These are phyloP conservation scores for Aethionema arabicum DNA, from an alignment of 345 rosid genomes.

Conservation along the genomic window DNA sequence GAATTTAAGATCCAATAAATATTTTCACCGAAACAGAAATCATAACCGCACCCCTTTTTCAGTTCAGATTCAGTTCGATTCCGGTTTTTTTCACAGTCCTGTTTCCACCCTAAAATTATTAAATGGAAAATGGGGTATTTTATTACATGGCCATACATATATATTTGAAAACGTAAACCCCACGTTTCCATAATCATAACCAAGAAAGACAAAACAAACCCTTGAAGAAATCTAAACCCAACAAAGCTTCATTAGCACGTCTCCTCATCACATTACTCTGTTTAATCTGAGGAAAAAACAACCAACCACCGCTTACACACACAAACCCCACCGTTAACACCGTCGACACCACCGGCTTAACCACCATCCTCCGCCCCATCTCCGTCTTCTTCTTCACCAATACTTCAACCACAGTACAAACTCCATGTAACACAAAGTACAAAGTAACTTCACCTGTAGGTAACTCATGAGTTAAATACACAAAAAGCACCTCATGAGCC, in stretches of 20 bases:
- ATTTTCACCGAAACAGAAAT: no score
- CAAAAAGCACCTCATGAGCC: constrained; percentile 32
- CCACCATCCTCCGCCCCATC: neutral
- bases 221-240: constrained; percentile 7
- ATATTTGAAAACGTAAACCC: no score
- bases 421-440: constrained; percentile 36
- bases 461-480: constrained; percentile 13
- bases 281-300: constrained; percentile 35
- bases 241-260: constrained; percentile 5
- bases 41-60: no score
- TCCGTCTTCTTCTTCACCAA: constrained; percentile 6
- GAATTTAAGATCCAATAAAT: no score
- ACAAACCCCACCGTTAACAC: constrained; percentile 16
- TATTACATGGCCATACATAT: neutral
- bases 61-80: no score
- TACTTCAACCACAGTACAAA: constrained; percentile 24
- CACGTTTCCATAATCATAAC: neutral
- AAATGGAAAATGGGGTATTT: no score
- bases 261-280: constrained; percentile 1
- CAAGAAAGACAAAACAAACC: neutral
- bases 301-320: constrained; percentile 19
- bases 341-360: constrained; percentile 23
- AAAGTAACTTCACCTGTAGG: constrained; percentile 34
- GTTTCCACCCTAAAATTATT: no score
- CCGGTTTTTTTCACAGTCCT: no score